Evolutionary conservation across 2,329 filamentous ascomycete species (phyloP), one percentile per base, ranked within the genome.

Genomic region (Teratosphaeriaceae sp.): DNA sequence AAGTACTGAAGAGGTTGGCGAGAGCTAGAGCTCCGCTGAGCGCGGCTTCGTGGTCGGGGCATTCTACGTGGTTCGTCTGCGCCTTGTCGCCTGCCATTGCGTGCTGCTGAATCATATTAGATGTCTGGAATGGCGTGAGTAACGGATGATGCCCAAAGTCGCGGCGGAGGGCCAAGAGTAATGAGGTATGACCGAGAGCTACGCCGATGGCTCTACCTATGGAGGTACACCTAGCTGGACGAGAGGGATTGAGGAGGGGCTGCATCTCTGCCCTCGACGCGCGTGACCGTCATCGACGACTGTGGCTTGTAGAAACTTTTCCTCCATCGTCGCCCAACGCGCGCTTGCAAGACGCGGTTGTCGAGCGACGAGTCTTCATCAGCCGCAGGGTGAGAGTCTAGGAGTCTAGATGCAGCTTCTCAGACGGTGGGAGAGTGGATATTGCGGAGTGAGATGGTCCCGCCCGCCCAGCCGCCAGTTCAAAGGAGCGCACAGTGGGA

Each of bases 1-100:
- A 71, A 36, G 64, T 66, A 53, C 66, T 68, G 62, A 72, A 72
- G 23, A 70, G 62, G 21, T 57, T 64, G 19, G 68, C 67, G 11
- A 72, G 63, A 5, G 64, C 63, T 38, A 67, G 56, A 29, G 68
- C 66, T 41, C 65, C 63, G 22, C 57, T 58, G 24, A 71, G 61
- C 9, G 53, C 45, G 21, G 48, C 56, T 48, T 61, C 59, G 35
- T 61, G 54, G 29, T 56, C 48, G 19, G 52, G 48, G 24, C 51
- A 35, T 39, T 59, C 57, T 40, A 51, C 38, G 42, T 59, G 53
- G 9, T 52, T 47, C 30, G 44, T 39, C 18, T 47, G 38, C 19
- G 40, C 37, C 41, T 57, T 55, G 47, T 47, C 45, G 37, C 31
- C 30, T 16, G 48, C 44, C 52, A 56, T 46, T 3, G 15, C 27